Evolutionary conservation across 2,329 filamentous ascomycete genomes (phyloP).

Genomic region (Xylariaceae sp.): DNA sequence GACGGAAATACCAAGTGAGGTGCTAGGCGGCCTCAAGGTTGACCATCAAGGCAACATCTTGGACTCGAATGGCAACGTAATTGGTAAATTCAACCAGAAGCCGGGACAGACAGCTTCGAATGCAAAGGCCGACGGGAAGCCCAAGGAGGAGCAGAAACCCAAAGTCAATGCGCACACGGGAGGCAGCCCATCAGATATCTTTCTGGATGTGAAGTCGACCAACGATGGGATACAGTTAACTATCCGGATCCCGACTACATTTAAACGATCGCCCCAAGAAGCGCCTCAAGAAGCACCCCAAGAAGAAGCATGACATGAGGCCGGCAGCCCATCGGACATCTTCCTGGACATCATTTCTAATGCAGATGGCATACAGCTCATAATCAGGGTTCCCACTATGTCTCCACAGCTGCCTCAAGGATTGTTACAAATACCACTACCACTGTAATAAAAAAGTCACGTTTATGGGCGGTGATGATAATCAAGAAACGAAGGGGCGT

Average conservation of each 20-base stretch:
- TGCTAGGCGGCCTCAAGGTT: constrained; percentile 36
- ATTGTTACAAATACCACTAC: no score
- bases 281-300: not conserved
- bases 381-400: not conserved
- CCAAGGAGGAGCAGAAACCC: constrained; percentile 26
- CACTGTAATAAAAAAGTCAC: no score
- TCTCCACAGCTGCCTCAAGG: not conserved
- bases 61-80: constrained; percentile 41
- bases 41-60: constrained; percentile 45
- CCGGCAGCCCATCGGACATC: not conserved
- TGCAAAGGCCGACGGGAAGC: constrained; percentile 7
- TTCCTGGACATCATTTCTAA: not conserved
- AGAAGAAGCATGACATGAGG: not conserved
- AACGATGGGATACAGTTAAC: constrained; percentile 55
- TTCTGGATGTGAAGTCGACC: constrained; percentile 53
- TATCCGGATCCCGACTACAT: constrained; percentile 55
- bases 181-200: constrained; percentile 51
- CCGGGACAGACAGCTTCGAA: constrained; percentile 11
- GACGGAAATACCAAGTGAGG: constrained; percentile 21
- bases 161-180: constrained; percentile 33
- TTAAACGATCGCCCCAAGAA: constrained; percentile 34
- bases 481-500: no score
- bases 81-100: constrained; percentile 46
- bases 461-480: not conserved
- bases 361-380: not conserved